Percentiles rank a stretch among this genome's conserved stretches.
These are phyloP conservation scores for Chytriomyces hyalinus DNA, from an alignment of 192 early-diverging fungal species.

Conservation along the genomic window DNA sequence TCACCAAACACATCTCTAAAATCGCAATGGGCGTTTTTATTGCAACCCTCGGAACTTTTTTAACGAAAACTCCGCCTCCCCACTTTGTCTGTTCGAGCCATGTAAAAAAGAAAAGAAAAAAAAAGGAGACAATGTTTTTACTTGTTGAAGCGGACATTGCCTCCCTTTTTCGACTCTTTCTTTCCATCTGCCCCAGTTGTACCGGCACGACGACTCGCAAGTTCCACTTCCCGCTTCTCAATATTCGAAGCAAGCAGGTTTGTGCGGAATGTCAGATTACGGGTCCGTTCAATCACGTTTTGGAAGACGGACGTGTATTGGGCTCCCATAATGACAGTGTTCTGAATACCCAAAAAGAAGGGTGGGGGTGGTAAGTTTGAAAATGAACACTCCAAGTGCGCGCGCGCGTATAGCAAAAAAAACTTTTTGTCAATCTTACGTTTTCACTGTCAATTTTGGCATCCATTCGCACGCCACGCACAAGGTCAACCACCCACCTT, in stretches of 20 bases:
- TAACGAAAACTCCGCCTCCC: neutral
- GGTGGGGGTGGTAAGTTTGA: neutral
- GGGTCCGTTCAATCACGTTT: conserved; percentile 94
- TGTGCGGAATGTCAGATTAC: conserved; percentile 87
- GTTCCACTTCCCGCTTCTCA: conserved; percentile 80
- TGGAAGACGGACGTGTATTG: conserved; percentile 87
- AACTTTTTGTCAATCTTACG: conserved; percentile 40
- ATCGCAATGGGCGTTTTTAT: no score
- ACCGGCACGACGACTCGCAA: conserved; percentile 38
- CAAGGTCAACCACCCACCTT: conserved; percentile 98
- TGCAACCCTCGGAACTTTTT: no score
- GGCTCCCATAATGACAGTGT: conserved; percentile 93
- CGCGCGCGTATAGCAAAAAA: neutral
- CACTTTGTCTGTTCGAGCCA: neutral
- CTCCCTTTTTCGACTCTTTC: neutral
- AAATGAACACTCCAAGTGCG: neutral
- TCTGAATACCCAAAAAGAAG: no score
- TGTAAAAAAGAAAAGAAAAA: neutral
- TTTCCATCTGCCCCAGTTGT: neutral
- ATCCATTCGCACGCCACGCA: conserved; percentile 93
- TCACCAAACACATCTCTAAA: no score
- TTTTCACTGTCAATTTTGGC: conserved; percentile 94
- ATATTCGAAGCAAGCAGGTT: conserved; percentile 86
- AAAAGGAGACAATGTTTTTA: neutral
- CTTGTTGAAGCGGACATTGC: conserved; percentile 1